Evolutionary conservation across 2,329 filamentous ascomycete species (phyloP).

Genomic region (Pestalotiopsis sp.): DNA sequence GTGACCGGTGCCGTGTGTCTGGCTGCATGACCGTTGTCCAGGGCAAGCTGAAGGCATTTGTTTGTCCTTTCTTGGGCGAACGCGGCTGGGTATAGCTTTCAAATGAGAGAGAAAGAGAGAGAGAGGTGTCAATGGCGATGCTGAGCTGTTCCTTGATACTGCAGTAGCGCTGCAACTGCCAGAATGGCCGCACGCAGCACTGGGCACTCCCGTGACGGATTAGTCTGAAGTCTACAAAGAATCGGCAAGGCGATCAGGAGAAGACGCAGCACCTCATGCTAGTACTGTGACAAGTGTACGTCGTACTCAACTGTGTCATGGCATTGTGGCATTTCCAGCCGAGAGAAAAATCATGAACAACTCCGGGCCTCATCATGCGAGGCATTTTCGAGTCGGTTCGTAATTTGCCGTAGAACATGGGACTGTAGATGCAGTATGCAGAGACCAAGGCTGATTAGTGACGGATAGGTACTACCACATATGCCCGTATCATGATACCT

Average conservation of each 20-base stretch:
- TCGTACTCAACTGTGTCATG: not conserved
- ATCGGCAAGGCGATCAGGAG: not conserved
- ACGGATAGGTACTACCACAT: not conserved
- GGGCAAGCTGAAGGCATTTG: not conserved
- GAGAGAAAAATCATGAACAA: not conserved
- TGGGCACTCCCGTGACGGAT: constrained; percentile 9
- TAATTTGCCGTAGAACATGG: not conserved
- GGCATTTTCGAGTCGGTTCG: not conserved
- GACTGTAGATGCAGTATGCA: not conserved
- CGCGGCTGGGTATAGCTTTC: too few species aligned
- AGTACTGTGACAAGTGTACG: not conserved
- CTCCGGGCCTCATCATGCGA: not conserved
- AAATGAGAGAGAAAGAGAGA: too few species aligned
- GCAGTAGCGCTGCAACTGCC: constrained; percentile 9
- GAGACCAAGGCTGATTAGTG: not conserved
- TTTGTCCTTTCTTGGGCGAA: not conserved
- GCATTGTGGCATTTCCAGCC: not conserved
- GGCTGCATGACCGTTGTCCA: not conserved
- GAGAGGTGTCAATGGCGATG: not conserved
- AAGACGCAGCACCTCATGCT: not conserved
- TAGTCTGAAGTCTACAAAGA: not conserved
- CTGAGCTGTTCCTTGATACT: not conserved
- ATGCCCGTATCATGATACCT: not conserved
- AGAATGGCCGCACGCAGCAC: constrained; percentile 1
- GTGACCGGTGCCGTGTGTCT: not conserved